Evolutionary conservation across 2,329 filamentous ascomycete species (phyloP).

Genomic region (Colletotrichum neosansevieriae): DNA sequence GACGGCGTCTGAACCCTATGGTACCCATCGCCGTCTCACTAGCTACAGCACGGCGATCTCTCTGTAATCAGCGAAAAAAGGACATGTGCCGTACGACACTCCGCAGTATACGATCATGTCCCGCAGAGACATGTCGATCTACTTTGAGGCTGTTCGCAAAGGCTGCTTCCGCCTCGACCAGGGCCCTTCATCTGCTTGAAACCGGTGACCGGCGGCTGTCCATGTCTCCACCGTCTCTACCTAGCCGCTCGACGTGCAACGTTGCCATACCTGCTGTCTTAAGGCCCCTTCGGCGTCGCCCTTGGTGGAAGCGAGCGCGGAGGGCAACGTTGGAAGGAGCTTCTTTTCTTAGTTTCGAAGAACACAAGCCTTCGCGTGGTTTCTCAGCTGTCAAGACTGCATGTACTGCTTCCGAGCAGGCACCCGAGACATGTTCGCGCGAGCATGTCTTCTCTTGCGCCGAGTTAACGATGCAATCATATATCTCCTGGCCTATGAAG

Average conservation of each 20-base stretch:
- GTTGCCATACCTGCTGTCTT: neutral
- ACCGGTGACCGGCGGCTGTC: neutral
- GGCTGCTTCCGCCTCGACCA: conserved; percentile 6
- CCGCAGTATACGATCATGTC: neutral
- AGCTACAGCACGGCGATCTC: neutral
- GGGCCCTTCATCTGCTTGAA: neutral
- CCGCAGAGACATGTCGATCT: conserved; percentile 17
- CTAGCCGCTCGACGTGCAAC: conserved; percentile 11
- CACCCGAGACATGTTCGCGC: conserved; percentile 11
- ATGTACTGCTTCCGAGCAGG: neutral
- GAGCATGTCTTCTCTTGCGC: neutral
- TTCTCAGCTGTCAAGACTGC: conserved; percentile 26
- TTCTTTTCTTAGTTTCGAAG: neutral
- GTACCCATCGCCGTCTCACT: neutral
- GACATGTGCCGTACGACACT: conserved; percentile 20
- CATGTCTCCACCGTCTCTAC: neutral
- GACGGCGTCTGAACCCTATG: conserved; percentile 1
- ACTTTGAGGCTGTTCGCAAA: neutral
- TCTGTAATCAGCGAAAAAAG: neutral
- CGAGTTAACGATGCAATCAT: neutral
- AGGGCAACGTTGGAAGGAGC: no score
- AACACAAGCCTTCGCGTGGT: neutral
- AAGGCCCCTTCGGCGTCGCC: neutral
- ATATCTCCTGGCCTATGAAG: neutral
- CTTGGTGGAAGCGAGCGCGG: no score